Base-by-base conservation (phyloP, 2,329 filamentous ascomycete genomes). In the Apiospora hydei region DNA sequence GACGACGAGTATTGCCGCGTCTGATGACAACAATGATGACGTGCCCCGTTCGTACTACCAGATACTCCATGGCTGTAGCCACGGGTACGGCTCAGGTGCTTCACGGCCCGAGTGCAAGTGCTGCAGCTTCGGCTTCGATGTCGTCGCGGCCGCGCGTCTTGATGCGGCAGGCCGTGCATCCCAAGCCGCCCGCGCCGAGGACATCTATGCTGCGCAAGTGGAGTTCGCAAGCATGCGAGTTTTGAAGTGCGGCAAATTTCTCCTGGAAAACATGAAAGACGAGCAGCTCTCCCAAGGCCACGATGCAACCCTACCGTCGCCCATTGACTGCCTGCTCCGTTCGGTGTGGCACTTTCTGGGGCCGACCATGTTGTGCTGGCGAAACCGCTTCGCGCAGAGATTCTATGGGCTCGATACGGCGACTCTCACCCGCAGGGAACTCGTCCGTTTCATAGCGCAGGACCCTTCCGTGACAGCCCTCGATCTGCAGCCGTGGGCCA, bases 281-380 rank as follows among this genome's bases (percentile, higher is more conserved):
- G 2, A 14, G 2, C 30, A 41, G 18, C 18, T 64, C 34, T 2
- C 10, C 34, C 10, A 13, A 13, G 57, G 57, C 34, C 57, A 64
- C 57, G 57, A 64, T 64, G 10, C 18, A 41, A 14, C 8, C 18
- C 34, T 64, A 30, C 30, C 34, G 16, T 41, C 34, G 34, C 57
- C 57, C 34, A 41, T 64, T 3, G 57, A 64, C 30, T 64, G 57
- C 38, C 57, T 64, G 34, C 34, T 41, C n/a, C 34, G 57, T 41
- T 41, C 57, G 34, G 57, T 64, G 18, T 64, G 57, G 57, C 18
- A 64, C 57, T 64, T 41, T 64, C 57, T 64, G 6, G 57, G 34
- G 11, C 34, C 30, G 34, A 13, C 10, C 21, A 11, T 41, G 30
- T 24, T 64, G 57, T 41, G 30, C 10, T 64, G 57, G 57, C 30